Base-by-base conservation (phyloP, 2,329 filamentous ascomycete species). In the Arthrocladium fulminans region DNA sequence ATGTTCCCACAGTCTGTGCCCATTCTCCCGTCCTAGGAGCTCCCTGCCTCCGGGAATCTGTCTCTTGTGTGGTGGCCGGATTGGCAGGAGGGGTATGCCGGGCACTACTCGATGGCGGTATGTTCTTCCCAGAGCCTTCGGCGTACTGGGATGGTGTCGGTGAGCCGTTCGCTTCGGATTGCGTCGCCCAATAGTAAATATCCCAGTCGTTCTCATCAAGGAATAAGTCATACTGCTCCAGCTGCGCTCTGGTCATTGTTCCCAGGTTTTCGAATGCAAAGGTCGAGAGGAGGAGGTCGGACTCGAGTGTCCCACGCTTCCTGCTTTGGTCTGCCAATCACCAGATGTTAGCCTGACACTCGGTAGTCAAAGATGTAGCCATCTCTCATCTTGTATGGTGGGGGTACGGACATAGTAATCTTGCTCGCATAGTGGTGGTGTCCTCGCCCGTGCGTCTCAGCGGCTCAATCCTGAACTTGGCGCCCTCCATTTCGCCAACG, bases 141-240 rank as follows among this genome's bases (percentile, higher is more conserved):
- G 75, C 73, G 40, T 73, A 73, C 49, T 79, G 73, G 46, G 73
- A 66, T 27, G 79, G 75, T n/a, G 76, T 76, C 1, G 74, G 70
- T 3, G 77, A 70, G 12, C 51, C 60, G 10, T 51, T 60, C 23
- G 66, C 62, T 1, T 83, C 75, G 59, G 88, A 81, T 68, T 98
- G 92, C 13, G 92, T 98, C 2, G 86, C 88, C 92, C 92, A 98
- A 76, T 98, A 98, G 75, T 98, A 98, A 53, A 98, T 96, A 66
- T 98, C 92, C 92, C 92, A 98, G 72, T 98, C 92, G 68, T 98
- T 98, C 71, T 98, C 92, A 68, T 98, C 92, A 49, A 98, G 81
- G 73, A 98, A 94, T 23, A 77, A 73, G 66, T 97, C 90, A 72
- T 92, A 97, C 67, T 94, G 80, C 59, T 78, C 69, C 59, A 97